A percentile compares a stretch with the other conserved stretches of the same genome.
Conservation (phyloP, 2,329 filamentous ascomycete species). For the Phialophora verrucosa region DNA sequence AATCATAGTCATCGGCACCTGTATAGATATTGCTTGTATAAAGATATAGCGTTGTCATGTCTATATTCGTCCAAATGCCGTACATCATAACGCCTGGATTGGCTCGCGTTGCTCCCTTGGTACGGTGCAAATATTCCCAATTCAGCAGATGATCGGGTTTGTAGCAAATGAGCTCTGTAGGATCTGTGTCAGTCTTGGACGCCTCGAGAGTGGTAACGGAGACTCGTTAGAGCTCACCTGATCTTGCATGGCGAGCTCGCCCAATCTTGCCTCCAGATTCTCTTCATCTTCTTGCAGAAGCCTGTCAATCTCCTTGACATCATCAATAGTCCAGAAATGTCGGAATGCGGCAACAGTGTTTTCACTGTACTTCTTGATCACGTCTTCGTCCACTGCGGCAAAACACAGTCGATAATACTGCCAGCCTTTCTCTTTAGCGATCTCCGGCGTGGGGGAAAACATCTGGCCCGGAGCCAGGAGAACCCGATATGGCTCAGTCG, state of each 20-base stretch:
- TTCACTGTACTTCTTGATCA: slow-evolving; percentile 66
- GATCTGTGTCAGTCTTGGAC: neutral
- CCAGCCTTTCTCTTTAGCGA: slow-evolving; percentile 67
- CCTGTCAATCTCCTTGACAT: slow-evolving; percentile 68
- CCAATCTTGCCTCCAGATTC: slow-evolving; percentile 14
- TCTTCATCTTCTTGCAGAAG: slow-evolving; percentile 53
- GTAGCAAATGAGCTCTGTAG: slow-evolving; percentile 24
- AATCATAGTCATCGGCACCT: neutral
- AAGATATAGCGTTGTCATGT: neutral
- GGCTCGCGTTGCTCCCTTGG: neutral
- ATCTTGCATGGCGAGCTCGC: slow-evolving; percentile 16
- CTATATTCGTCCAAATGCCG: neutral
- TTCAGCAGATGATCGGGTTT: slow-evolving; percentile 33
- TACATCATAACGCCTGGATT: neutral
- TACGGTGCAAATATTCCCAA: neutral
- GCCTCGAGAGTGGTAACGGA: neutral
- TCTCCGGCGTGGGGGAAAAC: slow-evolving; percentile 71
- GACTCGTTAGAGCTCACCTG: slow-evolving; percentile 23
- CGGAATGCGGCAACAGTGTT: slow-evolving; percentile 72
- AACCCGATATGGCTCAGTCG: slow-evolving; percentile 70
- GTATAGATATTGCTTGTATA: neutral
- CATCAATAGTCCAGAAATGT: slow-evolving; percentile 78
- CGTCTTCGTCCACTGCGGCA: slow-evolving; percentile 76
- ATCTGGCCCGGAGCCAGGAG: slow-evolving; percentile 73
- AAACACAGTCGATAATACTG: slow-evolving; percentile 81